These are phyloP conservation scores for Fusarium irregulare DNA, from an alignment of 2,329 filamentous ascomycete species.

Conservation along the genomic window DNA sequence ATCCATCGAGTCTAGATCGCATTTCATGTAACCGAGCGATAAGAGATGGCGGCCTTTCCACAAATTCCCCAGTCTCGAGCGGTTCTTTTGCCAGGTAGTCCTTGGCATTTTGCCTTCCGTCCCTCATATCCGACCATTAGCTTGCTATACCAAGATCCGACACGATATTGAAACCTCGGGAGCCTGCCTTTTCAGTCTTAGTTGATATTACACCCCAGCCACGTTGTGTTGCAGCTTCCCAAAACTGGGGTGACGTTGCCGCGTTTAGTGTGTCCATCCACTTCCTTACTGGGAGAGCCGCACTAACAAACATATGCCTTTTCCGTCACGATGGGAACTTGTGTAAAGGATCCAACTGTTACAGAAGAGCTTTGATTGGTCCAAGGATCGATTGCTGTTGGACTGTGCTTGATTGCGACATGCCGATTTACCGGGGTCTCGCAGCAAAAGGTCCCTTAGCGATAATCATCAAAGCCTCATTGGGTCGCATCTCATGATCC, in stretches of 20 bases:
- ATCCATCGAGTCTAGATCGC: slow-evolving; percentile 1
- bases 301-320: slow-evolving; percentile 1
- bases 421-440: slow-evolving; percentile 8
- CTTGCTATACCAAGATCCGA: not conserved
- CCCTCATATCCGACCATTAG: not conserved
- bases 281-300: not conserved
- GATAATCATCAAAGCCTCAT: slow-evolving; percentile 2
- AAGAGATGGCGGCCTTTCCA: not conserved
- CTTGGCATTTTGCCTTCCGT: slow-evolving; percentile 3
- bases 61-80: not conserved
- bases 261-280: not conserved
- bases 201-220: not conserved
- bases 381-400: not conserved
- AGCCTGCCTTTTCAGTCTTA: slow-evolving; percentile 17
- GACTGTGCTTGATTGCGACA: slow-evolving; percentile 26
- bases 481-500: slow-evolving; percentile 1
- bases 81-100: slow-evolving; percentile 20
- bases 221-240: slow-evolving; percentile 11
- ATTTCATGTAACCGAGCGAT: slow-evolving; percentile 9
- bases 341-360: slow-evolving; percentile 2
- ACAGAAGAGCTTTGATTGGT: slow-evolving; percentile 1
- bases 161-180: not conserved
- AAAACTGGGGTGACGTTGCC: not conserved
- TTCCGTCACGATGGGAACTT: slow-evolving; percentile 6
- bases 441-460: slow-evolving; percentile 18